phyloP scores from a whole-genome alignment of 345 rosid genomes.

The Salix suchowensis region DNA sequence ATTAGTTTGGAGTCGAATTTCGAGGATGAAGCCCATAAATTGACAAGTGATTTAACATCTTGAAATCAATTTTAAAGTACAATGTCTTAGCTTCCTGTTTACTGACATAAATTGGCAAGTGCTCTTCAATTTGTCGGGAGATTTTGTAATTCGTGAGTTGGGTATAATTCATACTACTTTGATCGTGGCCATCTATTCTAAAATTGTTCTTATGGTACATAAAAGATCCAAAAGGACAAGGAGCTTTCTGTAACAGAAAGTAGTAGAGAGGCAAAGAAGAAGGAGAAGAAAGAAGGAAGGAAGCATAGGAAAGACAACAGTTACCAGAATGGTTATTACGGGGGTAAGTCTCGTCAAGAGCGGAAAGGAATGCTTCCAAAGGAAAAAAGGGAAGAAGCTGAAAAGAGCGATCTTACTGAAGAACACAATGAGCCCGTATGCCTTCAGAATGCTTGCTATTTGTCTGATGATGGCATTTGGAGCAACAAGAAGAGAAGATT shows the following conservation, averaged over 20 bases:
- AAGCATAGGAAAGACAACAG: slow-evolving; percentile 11
- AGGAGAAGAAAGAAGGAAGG: slow-evolving; percentile 30
- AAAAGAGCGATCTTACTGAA: slow-evolving; percentile 59
- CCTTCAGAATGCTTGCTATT: slow-evolving; percentile 19
- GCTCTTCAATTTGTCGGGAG: not conserved
- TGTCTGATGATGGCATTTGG: slow-evolving; percentile 48
- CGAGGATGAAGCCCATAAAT: not conserved
- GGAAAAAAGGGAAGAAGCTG: slow-evolving; percentile 29
- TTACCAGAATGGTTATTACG: not conserved
- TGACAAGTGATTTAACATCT: not conserved
- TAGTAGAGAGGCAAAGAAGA: slow-evolving; percentile 18
- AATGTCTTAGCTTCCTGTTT: not conserved
- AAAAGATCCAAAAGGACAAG: slow-evolving; percentile 40
- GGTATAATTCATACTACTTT: slow-evolving; percentile 4
- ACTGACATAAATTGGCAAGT: not conserved
- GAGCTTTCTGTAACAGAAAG: slow-evolving; percentile 37
- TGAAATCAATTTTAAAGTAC: not conserved
- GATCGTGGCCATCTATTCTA: slow-evolving; percentile 26
- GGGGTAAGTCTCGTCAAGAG: not conserved
- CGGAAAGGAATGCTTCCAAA: not conserved
- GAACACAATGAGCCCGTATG: slow-evolving; percentile 51
- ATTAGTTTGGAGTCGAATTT: too few species aligned
- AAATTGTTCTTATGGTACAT: slow-evolving; percentile 43
- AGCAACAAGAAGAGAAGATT: slow-evolving; percentile 40
- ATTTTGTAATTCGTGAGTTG: not conserved